Base-by-base conservation (phyloP, 306 rosid species). In the Gynostemma pentaphyllum region DNA sequence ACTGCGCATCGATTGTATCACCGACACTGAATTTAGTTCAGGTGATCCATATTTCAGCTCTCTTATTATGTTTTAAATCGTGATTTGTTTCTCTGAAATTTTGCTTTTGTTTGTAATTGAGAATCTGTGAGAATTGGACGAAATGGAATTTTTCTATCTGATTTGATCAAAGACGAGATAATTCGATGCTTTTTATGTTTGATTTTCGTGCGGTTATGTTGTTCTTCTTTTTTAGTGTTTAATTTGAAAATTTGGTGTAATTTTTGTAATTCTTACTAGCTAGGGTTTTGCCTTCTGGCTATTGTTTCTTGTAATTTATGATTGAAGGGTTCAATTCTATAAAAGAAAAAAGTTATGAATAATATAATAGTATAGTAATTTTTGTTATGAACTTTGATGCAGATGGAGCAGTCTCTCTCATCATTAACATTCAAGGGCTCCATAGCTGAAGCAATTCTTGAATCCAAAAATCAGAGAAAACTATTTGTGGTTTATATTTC, bases 401-500 rank as follows among this genome's bases (percentile, higher is more conserved):
- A 62, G 72, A 82, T 82, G 87, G 84, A 76, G 57, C 74, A 61
- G 5, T 73, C 87, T 32, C 70, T 79, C 5, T 54, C 76, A 23
- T 62, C 77, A 45, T 73, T 82, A 34, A 50, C 80, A 7, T 82
- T 76, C 48, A 76, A 76, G 63, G 87, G 87, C 30, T 79, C 84
- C 50, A 71, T 82, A 8, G 28, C 74, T 36, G 74, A 69, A 42
- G 87, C 87, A 55, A 82, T 82, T 49, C n/a, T 45, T 34, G 82
- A 79, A 79, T 81, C 87, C 47, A 79, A 79, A 74, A 82, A 64
- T 57, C 84, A 76, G 73, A 82, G 69, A 76, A 82, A 82, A 45
- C 82, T 82, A 5, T 79, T 82, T 76, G 82, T 79, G 2, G 87
- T 82, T 27, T 82, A 73, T 69, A 74, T 79, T 59, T 79, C 87